Percentiles rank a stretch among this genome's conserved stretches.
Evolutionary conservation across 805 yeast genomes (phyloP).

Genomic region (Candida coquimbonensis): DNA sequence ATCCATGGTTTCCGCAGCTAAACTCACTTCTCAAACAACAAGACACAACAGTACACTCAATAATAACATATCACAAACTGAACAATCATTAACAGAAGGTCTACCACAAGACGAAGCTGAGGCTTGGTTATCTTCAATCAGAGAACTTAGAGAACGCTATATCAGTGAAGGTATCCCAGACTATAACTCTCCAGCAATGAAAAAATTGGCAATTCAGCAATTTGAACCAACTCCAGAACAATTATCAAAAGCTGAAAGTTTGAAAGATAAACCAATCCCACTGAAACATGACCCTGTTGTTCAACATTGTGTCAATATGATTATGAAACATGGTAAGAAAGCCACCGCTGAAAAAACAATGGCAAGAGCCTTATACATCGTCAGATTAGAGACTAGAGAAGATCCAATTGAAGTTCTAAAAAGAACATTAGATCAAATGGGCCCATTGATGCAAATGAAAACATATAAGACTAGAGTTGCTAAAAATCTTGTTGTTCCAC

Average conservation of each 20-base stretch:
- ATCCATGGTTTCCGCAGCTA: no score
- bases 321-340: slow-evolving; percentile 91
- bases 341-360: slow-evolving; percentile 68
- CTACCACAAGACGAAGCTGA: slow-evolving; percentile 24
- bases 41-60: slow-evolving; percentile 5
- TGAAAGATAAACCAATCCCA: slow-evolving; percentile 53
- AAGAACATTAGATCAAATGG: slow-evolving; percentile 69
- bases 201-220: slow-evolving; percentile 18
- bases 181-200: slow-evolving; percentile 22
- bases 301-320: slow-evolving; percentile 71
- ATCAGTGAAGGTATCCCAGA: slow-evolving; percentile 28
- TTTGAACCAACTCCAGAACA: slow-evolving; percentile 65
- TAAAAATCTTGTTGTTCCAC: slow-evolving; percentile 72
- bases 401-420: slow-evolving; percentile 78
- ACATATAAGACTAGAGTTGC: slow-evolving; percentile 82
- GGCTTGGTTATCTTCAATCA: slow-evolving; percentile 40
- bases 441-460: slow-evolving; percentile 76
- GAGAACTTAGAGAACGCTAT: slow-evolving; percentile 27
- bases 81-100: slow-evolving; percentile 2
- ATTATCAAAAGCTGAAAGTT: slow-evolving; percentile 42
- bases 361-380: slow-evolving; percentile 72
- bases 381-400: slow-evolving; percentile 59
- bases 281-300: slow-evolving; percentile 59
- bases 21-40: no score
- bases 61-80: slow-evolving; percentile 3